phyloP scores from a whole-genome alignment of 2,329 filamentous ascomycete genomes.

The Neofusicoccum ribis region DNA sequence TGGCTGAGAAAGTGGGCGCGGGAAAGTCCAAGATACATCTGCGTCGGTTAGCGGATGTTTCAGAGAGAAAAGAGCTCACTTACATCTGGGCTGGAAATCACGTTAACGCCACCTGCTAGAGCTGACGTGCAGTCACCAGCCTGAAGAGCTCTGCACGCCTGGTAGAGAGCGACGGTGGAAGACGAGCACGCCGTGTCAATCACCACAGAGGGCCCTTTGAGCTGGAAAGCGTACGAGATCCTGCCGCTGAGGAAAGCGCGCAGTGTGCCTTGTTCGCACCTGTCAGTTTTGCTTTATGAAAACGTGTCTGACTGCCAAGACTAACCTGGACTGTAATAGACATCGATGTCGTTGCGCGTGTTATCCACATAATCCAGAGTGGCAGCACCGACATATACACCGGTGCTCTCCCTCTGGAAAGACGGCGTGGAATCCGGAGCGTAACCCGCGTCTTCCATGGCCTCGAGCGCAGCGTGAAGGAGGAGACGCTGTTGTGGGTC shows the following conservation, averaged over 20 bases:
- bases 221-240: conserved; percentile 24
- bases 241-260: conserved; percentile 22
- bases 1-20: conserved; percentile 45
- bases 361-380: conserved; percentile 35
- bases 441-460: conserved; percentile 27
- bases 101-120: conserved; percentile 39
- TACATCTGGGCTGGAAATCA: conserved; percentile 27
- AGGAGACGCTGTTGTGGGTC: conserved; percentile 23
- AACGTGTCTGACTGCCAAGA: no score
- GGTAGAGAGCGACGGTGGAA: conserved; percentile 27
- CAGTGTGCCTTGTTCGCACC: not conserved
- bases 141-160: conserved; percentile 29
- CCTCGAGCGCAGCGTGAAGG: not conserved
- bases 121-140: conserved; percentile 31
- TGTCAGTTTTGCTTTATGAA: no score
- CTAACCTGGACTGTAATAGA: not conserved
- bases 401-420: conserved; percentile 27
- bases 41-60: no score
- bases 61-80: no score
- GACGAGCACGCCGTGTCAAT: conserved; percentile 33
- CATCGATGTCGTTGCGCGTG: conserved; percentile 23
- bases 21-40: conserved; percentile 32
- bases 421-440: conserved; percentile 26
- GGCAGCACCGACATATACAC: conserved; percentile 35
- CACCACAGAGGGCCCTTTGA: conserved; percentile 20